Evolutionary conservation across 192 early-diverging fungal species (phyloP).

Genomic region (Coemansia nantahalensis): DNA sequence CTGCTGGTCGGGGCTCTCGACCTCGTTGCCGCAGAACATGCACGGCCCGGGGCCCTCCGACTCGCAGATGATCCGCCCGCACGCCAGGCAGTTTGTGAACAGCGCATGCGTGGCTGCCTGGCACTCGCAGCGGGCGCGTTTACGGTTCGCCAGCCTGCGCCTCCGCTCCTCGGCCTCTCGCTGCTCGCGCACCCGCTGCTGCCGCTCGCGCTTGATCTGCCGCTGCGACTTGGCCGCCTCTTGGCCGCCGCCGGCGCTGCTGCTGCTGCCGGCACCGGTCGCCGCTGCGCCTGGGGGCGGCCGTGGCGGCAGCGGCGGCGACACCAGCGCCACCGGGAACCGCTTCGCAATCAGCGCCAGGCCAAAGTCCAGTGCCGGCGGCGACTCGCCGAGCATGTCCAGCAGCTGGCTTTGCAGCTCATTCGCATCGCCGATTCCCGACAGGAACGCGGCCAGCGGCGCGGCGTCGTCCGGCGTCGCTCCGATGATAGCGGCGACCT

Average conservation of each 20-base stretch:
- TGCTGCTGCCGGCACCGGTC: no score
- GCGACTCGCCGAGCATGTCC: slow-evolving; percentile 52
- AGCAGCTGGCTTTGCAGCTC: slow-evolving; percentile 45
- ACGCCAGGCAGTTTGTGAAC: slow-evolving; percentile 53
- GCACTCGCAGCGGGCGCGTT: slow-evolving; percentile 45
- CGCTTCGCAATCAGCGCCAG: slow-evolving; percentile 35
- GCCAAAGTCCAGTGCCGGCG: slow-evolving; percentile 39
- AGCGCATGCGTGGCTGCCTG: slow-evolving; percentile 48
- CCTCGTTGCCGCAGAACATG: slow-evolving; percentile 46
- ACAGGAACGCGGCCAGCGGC: slow-evolving; percentile 41
- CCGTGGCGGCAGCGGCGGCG: slow-evolving; percentile 6
- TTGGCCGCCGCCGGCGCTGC: not conserved
- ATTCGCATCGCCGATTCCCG: slow-evolving; percentile 17
- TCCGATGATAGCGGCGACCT: slow-evolving; percentile 43
- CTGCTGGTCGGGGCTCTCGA: slow-evolving; percentile 47
- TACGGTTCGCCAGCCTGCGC: slow-evolving; percentile 21
- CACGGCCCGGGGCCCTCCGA: slow-evolving; percentile 54
- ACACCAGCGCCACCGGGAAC: slow-evolving; percentile 22
- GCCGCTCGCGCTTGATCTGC: slow-evolving; percentile 36
- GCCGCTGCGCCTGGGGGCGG: not conserved
- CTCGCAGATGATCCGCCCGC: slow-evolving; percentile 55
- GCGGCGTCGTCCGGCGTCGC: slow-evolving; percentile 23
- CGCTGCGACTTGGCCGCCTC: slow-evolving; percentile 24
- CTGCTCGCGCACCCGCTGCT: slow-evolving; percentile 11
- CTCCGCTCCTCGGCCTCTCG: slow-evolving; percentile 18